These are phyloP conservation scores for Mycena latifolia DNA, from an alignment of 768 basidiomycete species.

Conservation along the genomic window DNA sequence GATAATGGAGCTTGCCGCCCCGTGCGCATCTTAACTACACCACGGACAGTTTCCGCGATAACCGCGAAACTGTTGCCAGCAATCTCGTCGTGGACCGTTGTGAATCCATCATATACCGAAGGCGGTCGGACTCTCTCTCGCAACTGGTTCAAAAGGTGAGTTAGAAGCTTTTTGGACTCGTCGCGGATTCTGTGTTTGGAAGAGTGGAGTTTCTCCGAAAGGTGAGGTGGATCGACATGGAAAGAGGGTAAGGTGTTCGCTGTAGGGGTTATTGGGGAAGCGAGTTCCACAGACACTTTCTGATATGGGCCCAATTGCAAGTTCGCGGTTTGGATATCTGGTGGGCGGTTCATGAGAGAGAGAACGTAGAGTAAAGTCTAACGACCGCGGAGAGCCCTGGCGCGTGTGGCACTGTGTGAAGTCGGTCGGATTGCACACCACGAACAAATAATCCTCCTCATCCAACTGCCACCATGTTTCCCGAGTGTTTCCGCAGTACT, in stretches of 20 bases:
- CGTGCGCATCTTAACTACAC: slow-evolving; percentile 53
- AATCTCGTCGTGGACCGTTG: slow-evolving; percentile 40
- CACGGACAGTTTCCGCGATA: slow-evolving; percentile 60
- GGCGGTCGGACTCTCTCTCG: slow-evolving; percentile 67
- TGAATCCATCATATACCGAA: slow-evolving; percentile 59
- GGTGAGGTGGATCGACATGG: slow-evolving; percentile 36
- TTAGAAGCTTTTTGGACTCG: slow-evolving; percentile 78
- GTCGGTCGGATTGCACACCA: too few species aligned
- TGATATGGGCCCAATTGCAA: slow-evolving; percentile 8
- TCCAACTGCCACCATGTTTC: too few species aligned
- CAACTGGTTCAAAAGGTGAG: slow-evolving; percentile 74
- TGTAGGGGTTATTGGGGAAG: slow-evolving; percentile 43
- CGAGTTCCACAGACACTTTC: slow-evolving; percentile 38
- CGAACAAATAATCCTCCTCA: too few species aligned
- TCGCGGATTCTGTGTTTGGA: slow-evolving; percentile 58
- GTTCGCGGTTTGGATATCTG: slow-evolving; percentile 22
- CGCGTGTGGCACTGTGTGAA: too few species aligned
- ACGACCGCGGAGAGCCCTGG: too few species aligned
- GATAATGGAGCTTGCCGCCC: slow-evolving; percentile 35
- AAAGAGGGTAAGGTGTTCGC: slow-evolving; percentile 37
- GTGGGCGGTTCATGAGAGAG: slow-evolving; percentile 10
- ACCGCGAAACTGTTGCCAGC: slow-evolving; percentile 52
- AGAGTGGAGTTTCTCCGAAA: slow-evolving; percentile 34
- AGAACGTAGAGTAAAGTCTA: too few species aligned
- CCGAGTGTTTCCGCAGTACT: too few species aligned